phyloP scores from a whole-genome alignment of 2,329 filamentous ascomycete genomes.

The Talaromyces verruculosus region DNA sequence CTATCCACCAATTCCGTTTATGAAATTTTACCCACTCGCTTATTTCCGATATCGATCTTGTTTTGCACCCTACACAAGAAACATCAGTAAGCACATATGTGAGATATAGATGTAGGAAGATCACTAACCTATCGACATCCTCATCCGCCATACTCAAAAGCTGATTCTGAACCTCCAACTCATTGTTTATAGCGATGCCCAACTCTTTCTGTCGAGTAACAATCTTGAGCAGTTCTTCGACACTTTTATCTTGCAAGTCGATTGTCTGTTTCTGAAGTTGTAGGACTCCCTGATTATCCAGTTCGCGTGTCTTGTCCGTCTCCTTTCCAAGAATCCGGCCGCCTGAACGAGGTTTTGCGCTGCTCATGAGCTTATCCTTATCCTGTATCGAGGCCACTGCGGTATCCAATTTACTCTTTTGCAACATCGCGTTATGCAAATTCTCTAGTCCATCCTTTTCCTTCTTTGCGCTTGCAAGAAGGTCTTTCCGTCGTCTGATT shows the following conservation, averaged over 20 bases:
- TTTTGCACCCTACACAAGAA: conserved; percentile 32
- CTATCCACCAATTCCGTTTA: conserved; percentile 26
- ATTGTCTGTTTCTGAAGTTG: conserved; percentile 64
- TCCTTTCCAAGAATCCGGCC: conserved; percentile 55
- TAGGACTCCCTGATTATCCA: conserved; percentile 64
- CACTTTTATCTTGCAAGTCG: conserved; percentile 60
- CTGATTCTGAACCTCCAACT: conserved; percentile 62
- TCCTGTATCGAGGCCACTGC: conserved; percentile 50
- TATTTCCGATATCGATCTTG: conserved; percentile 51
- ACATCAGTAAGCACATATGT: neutral
- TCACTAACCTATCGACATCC: conserved; percentile 53
- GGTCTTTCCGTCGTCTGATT: conserved; percentile 57
- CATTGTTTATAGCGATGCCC: conserved; percentile 62
- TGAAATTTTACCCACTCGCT: conserved; percentile 49
- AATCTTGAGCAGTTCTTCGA: conserved; percentile 59
- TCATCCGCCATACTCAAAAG: conserved; percentile 60
- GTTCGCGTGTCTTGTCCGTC: conserved; percentile 61
- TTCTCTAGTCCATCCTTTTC: conserved; percentile 63
- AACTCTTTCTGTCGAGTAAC: conserved; percentile 61
- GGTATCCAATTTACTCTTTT: conserved; percentile 49
- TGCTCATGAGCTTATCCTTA: conserved; percentile 44
- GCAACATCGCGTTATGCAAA: conserved; percentile 59
- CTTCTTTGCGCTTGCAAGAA: conserved; percentile 58
- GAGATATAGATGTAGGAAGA: conserved; percentile 16
- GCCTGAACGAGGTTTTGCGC: conserved; percentile 40